A percentile compares a stretch with the other conserved stretches of the same genome.
phyloP scores from a whole-genome alignment of 495 filamentous ascomycete species.

The Penicillium soppii region DNA sequence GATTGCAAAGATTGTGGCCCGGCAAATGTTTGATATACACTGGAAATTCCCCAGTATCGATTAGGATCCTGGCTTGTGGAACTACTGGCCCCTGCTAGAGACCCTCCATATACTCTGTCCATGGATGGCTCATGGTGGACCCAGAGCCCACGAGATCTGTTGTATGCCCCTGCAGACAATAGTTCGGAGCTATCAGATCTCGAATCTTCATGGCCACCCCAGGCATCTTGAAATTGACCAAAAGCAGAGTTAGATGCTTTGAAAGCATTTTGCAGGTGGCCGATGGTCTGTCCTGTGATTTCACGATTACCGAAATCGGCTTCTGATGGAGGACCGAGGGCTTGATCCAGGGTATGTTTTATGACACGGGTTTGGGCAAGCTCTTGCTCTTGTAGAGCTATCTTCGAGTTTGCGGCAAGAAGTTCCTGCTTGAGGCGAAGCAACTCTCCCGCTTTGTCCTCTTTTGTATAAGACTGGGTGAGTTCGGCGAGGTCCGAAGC shows the following conservation, averaged over 20 bases:
- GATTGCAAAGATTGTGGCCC: constrained; percentile 22
- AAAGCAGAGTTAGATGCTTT: constrained; percentile 52
- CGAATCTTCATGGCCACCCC: constrained; percentile 65
- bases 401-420: constrained; percentile 72
- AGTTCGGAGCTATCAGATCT: constrained; percentile 63
- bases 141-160: constrained; percentile 65
- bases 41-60: constrained; percentile 33
- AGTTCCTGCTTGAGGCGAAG: constrained; percentile 69
- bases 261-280: constrained; percentile 51
- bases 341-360: constrained; percentile 73
- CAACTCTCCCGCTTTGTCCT: constrained; percentile 47
- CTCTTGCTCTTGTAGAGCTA: constrained; percentile 81
- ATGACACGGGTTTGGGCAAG: constrained; percentile 74
- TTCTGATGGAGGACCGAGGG: constrained; percentile 62
- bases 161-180: constrained; percentile 58
- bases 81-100: constrained; percentile 22
- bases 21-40: constrained; percentile 18
- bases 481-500: constrained; percentile 36
- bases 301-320: constrained; percentile 51
- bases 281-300: constrained; percentile 53
- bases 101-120: constrained; percentile 32
- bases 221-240: constrained; percentile 56
- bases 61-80: constrained; percentile 26
- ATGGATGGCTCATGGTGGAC: constrained; percentile 30
- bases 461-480: constrained; percentile 12